A percentile compares a stretch with the other conserved stretches of the same genome.
Evolutionary conservation across 768 basidiomycete species (phyloP).

Genomic region (Pholiota conissans): DNA sequence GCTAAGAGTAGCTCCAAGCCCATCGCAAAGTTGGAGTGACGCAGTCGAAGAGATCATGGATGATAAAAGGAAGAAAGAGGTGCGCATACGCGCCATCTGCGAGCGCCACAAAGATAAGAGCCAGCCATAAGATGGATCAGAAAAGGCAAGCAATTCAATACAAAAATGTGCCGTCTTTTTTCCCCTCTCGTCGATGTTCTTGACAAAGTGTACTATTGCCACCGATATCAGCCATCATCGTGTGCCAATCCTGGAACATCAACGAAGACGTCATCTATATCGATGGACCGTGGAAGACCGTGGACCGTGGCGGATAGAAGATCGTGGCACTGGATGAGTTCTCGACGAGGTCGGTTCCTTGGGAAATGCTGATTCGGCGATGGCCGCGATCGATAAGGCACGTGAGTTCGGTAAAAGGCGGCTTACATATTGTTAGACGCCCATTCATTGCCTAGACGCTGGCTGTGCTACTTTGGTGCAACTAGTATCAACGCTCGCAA

Average conservation of each 20-base stretch:
- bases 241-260: neutral
- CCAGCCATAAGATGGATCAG: neutral
- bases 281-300: neutral
- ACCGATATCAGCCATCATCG: neutral
- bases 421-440: neutral
- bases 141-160: neutral
- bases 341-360: no score
- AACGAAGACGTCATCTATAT: no score
- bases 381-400: conserved; percentile 2
- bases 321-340: no score
- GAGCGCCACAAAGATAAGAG: neutral
- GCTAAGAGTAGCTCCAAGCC: neutral
- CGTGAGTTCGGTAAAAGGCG: neutral
- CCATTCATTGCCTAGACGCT: neutral
- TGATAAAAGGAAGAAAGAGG: neutral
- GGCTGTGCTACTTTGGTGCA: no score
- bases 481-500: no score
- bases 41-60: neutral
- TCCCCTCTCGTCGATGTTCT: neutral
- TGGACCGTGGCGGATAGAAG: no score
- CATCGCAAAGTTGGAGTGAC: neutral
- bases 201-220: neutral
- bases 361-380: neutral
- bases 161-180: neutral
- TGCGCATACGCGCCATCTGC: neutral